These are phyloP conservation scores for Lasiosphaeriaceae sp. DNA, from an alignment of 495 filamentous ascomycete species.

Conservation along the genomic window DNA sequence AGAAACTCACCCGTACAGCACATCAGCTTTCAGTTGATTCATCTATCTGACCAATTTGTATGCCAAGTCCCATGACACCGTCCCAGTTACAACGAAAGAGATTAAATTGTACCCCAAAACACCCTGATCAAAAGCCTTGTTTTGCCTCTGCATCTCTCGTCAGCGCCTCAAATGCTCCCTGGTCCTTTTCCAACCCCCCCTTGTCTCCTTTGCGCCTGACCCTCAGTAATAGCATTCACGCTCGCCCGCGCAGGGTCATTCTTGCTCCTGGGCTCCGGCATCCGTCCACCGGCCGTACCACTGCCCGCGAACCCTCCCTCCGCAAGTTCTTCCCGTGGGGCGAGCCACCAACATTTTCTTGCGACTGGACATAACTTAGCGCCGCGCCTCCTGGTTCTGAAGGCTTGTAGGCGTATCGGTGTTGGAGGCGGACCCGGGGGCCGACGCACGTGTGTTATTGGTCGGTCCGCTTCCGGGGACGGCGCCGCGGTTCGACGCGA, in stretches of 20 bases:
- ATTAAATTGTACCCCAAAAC: too few relatives aligned
- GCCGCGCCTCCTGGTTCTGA: constrained; percentile 17
- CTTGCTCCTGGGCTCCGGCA: constrained; percentile 37
- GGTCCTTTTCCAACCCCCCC: constrained; percentile 9
- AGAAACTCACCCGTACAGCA: too few relatives aligned
- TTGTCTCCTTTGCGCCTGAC: constrained; percentile 2
- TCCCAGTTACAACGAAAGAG: too few relatives aligned
- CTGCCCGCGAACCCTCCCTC: constrained; percentile 34
- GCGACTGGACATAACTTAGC: constrained; percentile 28
- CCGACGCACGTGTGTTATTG: constrained; percentile 4
- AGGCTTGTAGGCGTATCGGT: background rate
- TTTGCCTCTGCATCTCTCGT: constrained; percentile 17
- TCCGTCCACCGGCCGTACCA: constrained; percentile 24
- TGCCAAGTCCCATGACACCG: too few relatives aligned
- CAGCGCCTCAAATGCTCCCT: constrained; percentile 23
- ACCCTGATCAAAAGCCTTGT: background rate
- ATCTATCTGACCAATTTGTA: too few relatives aligned
- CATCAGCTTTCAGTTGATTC: too few relatives aligned
- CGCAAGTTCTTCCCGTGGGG: constrained; percentile 39
- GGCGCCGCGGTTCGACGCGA: constrained; percentile 20
- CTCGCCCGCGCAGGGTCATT: constrained; percentile 33
- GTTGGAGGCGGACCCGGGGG: background rate
- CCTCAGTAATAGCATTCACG: constrained; percentile 14
- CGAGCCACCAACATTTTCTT: constrained; percentile 9
- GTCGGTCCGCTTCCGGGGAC: constrained; percentile 7